Evolutionary conservation across 371 early-diverging fungal species (phyloP), one percentile per base, ranked within the genome.

Genomic region (Syncephalis plumigaleata): DNA sequence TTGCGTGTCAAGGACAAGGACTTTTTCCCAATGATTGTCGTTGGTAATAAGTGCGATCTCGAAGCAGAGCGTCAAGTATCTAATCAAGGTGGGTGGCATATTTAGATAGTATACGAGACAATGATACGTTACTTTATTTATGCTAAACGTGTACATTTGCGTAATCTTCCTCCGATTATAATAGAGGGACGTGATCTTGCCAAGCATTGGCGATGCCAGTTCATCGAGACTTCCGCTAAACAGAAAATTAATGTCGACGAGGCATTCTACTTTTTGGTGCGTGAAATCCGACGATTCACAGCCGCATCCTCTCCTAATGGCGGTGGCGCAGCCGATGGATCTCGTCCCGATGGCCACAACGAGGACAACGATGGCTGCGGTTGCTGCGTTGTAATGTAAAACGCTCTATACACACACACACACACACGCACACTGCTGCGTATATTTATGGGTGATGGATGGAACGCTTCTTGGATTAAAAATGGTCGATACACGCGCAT

Each of bases 1-100:
- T 63, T 78, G 40, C 72, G 81, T 21, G 83, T 87, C 43, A 88
- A 90, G 60, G 86, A 90, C 53, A 57, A 65, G 36, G 84, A 85
- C 36, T 68, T 62, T 25, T 85, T 85, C 60, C 92, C 92, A 13
- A 81, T 91, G 46, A 79, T 90, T 43, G 61, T 97, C 17, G 78
- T 93, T 8, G 98, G 84, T 24, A 97, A 97, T 75, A 97, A 97
- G 68, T 84, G 79, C 51, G 96, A 97, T 70, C 61, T 92, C 46
- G 79, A 77, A 38, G 54, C 59, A 20, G 83, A 93, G 45, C 67
- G 93, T 46, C 74, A 77, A 24, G 87, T 98, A 9, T 65, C 75
- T 15, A 61, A 53, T 11, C 70, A 75, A 56, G 68, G 72, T 71
- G 56, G 18, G 39, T n/a, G n/a, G n/a, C n/a, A n/a, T n/a, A n/a